phyloP scores from a whole-genome alignment of 2,329 filamentous ascomycete species.

The Mycocentrospora acerina region DNA sequence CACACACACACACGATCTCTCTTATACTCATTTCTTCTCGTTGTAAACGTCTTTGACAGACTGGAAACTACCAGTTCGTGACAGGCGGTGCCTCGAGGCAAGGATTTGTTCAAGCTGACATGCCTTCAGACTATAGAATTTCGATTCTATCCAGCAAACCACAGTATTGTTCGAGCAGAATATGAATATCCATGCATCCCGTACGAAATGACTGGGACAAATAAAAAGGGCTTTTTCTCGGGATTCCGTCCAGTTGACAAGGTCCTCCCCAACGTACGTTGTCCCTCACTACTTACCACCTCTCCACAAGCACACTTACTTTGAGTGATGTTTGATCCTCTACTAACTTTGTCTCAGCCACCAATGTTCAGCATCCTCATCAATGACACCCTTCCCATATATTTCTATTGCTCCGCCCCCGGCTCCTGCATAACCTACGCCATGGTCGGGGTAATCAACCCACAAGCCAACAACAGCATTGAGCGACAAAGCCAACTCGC shows the following conservation, averaged over 20 bases:
- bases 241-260: conserved; percentile 31
- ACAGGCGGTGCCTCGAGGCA: no score
- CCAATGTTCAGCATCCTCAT: conserved; percentile 30
- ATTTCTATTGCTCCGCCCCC: conserved; percentile 54
- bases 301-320: neutral
- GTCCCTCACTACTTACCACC: neutral
- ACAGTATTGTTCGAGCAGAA: conserved; percentile 46
- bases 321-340: neutral
- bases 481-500: conserved; percentile 27
- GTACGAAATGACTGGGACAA: conserved; percentile 32
- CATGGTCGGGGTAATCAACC: conserved; percentile 78
- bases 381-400: conserved; percentile 38
- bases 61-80: no score
- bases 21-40: neutral
- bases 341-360: conserved; percentile 15
- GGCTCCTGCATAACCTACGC: conserved; percentile 64
- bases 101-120: neutral
- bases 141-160: conserved; percentile 45
- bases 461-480: conserved; percentile 37
- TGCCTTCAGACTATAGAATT: conserved; percentile 39
- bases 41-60: no score
- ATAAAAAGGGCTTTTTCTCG: conserved; percentile 32
- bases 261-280: conserved; percentile 22
- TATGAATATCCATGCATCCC: conserved; percentile 46
- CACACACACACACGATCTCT: no score